Percentiles rank a stretch among this genome's conserved stretches.
Evolutionary conservation across 257 asterid genomes (phyloP).

Genomic region (Solanum neorickii): DNA sequence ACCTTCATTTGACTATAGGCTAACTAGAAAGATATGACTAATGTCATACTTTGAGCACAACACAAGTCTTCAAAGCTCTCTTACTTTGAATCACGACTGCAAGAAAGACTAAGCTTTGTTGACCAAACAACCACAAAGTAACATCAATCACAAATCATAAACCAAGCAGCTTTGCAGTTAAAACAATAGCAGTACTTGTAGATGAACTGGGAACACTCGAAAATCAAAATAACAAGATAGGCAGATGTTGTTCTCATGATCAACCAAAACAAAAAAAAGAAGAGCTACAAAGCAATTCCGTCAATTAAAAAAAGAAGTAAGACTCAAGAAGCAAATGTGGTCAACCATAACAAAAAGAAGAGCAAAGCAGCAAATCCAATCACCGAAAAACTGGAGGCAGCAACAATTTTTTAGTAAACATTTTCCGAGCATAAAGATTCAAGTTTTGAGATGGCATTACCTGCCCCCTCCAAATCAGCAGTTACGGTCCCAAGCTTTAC

Average conservation of each 20-base stretch:
- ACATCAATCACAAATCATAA: neutral
- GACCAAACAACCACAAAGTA: neutral
- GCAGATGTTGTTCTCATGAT: neutral
- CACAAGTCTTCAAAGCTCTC: neutral
- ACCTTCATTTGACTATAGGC: neutral
- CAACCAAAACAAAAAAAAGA: neutral
- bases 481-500: conserved; percentile 99
- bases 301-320: neutral
- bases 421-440: neutral
- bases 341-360: neutral
- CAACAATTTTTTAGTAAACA: neutral
- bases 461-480: conserved; percentile 87
- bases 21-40: neutral
- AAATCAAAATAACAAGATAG: neutral
- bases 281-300: neutral
- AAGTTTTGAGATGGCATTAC: conserved; percentile 27
- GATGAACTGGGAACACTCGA: neutral
- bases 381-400: neutral
- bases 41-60: neutral
- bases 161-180: neutral
- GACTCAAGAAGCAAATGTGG: neutral
- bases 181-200: neutral
- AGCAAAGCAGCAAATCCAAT: neutral
- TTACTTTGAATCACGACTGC: neutral
- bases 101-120: neutral